Conservation (phyloP, 108 stramenopile genomes). For the Hondaea fermentalgiana region DNA sequence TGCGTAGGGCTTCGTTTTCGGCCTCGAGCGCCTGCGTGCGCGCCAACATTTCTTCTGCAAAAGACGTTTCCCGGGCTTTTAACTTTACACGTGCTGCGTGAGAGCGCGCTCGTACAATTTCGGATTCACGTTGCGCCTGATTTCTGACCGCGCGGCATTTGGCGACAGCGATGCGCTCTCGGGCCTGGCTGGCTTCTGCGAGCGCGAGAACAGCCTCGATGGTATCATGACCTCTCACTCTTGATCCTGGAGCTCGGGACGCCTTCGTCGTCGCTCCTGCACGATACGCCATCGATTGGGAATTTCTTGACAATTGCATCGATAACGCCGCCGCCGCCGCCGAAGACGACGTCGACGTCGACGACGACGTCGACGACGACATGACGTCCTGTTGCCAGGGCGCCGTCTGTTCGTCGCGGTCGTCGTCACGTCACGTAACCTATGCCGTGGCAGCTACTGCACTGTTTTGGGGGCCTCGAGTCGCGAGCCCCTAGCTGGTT, state of each 20-base stretch:
- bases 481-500: too few relatives aligned
- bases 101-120: not conserved
- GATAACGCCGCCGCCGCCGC: too few relatives aligned
- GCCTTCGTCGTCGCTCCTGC: not conserved
- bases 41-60: not conserved
- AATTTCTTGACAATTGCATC: too few relatives aligned
- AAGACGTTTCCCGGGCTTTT: not conserved
- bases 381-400: too few relatives aligned
- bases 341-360: too few relatives aligned
- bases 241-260: too few relatives aligned
- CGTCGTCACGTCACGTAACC: too few relatives aligned
- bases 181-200: not conserved
- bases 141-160: not conserved
- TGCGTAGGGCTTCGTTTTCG: not conserved
- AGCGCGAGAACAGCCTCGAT: not conserved
- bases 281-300: too few relatives aligned
- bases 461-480: too few relatives aligned
- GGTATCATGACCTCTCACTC: not conserved
- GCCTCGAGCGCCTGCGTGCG: not conserved
- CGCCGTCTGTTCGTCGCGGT: too few relatives aligned
- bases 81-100: not conserved
- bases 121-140: not conserved
- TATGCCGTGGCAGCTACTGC: too few relatives aligned
- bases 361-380: too few relatives aligned
- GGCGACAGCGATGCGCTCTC: not conserved